A percentile compares a stretch with the other conserved stretches of the same genome.
phyloP scores from a whole-genome alignment of 257 asterid genomes.

The Lantana camara region DNA sequence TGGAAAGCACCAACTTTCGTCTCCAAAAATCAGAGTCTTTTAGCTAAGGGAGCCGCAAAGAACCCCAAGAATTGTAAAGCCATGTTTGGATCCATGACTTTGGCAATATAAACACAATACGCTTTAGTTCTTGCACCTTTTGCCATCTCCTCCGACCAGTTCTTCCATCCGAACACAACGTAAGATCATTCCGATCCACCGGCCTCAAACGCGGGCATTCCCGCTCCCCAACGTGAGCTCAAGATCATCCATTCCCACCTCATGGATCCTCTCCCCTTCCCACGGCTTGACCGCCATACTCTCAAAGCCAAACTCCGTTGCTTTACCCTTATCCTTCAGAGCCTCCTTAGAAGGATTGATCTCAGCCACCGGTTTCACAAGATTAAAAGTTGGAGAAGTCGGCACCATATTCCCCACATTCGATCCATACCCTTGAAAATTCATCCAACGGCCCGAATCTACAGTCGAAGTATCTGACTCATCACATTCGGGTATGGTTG shows the following conservation, averaged over 20 bases:
- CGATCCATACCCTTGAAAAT: slow-evolving; percentile 58
- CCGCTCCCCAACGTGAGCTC: slow-evolving; percentile 80
- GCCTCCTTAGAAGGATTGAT: slow-evolving; percentile 41
- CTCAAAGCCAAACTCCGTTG: slow-evolving; percentile 66
- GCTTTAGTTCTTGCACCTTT: too few species aligned
- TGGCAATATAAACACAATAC: too few species aligned
- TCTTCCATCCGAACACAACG: too few species aligned
- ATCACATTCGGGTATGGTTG: slow-evolving; percentile 92
- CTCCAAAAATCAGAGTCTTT: too few species aligned
- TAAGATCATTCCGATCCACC: too few species aligned
- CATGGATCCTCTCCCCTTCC: slow-evolving; percentile 99
- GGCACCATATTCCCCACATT: slow-evolving; percentile 54
- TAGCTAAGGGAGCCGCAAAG: neutral
- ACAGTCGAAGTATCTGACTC: slow-evolving; percentile 88
- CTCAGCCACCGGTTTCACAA: slow-evolving; percentile 58
- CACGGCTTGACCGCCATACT: slow-evolving; percentile 83
- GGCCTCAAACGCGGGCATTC: slow-evolving; percentile 29
- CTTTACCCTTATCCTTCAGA: slow-evolving; percentile 69
- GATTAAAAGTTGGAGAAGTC: slow-evolving; percentile 87
- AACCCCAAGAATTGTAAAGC: neutral
- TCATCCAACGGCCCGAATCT: slow-evolving; percentile 95
- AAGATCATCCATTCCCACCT: slow-evolving; percentile 87
- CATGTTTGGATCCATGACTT: neutral
- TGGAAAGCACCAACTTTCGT: neutral
- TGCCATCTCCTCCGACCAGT: too few species aligned